phyloP scores from a whole-genome alignment of 2,329 filamentous ascomycete genomes.

The Calonectria pseudoturangicola region DNA sequence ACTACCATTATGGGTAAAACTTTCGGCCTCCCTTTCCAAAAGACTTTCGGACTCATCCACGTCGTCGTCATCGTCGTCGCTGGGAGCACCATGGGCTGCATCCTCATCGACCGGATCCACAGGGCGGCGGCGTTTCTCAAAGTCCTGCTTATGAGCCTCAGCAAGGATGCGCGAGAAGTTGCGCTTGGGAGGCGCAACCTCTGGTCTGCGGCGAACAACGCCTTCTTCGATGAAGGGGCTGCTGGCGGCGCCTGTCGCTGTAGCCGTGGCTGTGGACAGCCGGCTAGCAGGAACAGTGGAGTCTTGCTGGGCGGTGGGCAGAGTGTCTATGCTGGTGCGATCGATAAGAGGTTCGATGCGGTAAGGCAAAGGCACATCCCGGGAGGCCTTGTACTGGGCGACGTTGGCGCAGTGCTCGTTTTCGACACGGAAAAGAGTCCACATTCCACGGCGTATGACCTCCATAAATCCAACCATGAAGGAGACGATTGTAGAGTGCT shows the following conservation, averaged over 20 bases:
- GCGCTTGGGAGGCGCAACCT: slow-evolving; percentile 48
- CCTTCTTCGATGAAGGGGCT: slow-evolving; percentile 49
- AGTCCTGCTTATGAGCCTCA: slow-evolving; percentile 91
- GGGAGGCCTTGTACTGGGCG: slow-evolving; percentile 88
- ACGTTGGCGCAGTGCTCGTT: slow-evolving; percentile 98
- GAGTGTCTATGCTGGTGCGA: slow-evolving; percentile 61
- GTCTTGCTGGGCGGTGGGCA: slow-evolving; percentile 38
- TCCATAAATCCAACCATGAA: slow-evolving; percentile 88
- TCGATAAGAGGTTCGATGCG: slow-evolving; percentile 71
- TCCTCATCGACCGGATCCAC: slow-evolving; percentile 52
- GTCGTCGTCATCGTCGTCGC: slow-evolving; percentile 61
- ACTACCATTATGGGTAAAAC: slow-evolving; percentile 46
- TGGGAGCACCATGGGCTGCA: slow-evolving; percentile 54
- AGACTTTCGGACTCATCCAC: slow-evolving; percentile 50
- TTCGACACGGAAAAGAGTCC: slow-evolving; percentile 95
- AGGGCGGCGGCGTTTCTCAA: slow-evolving; percentile 82
- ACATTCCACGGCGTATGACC: slow-evolving; percentile 89
- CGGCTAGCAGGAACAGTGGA: slow-evolving; percentile 36
- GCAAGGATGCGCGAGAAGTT: slow-evolving; percentile 80
- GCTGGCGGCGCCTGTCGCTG: slow-evolving; percentile 46
- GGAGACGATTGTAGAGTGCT: slow-evolving; percentile 88
- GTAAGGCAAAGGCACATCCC: slow-evolving; percentile 92
- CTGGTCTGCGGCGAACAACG: slow-evolving; percentile 57
- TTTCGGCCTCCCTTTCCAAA: slow-evolving; percentile 55
- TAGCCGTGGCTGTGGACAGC: slow-evolving; percentile 30